These are phyloP conservation scores for Alternaria novae-zelandiae DNA, from an alignment of 2,329 filamentous ascomycete genomes.

Conservation along the genomic window DNA sequence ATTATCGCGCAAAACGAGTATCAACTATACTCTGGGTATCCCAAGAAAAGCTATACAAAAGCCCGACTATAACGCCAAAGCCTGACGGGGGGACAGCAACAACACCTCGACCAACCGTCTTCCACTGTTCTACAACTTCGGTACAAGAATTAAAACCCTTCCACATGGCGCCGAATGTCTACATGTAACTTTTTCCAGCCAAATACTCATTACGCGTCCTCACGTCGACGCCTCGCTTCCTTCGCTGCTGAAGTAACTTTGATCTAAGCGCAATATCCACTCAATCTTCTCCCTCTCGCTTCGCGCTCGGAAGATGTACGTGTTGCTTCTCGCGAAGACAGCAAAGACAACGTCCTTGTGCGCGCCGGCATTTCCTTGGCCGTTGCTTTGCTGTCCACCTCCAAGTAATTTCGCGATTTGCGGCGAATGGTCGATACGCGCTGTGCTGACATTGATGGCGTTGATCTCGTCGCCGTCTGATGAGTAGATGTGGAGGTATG, in stretches of 20 bases:
- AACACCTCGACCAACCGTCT: background rate
- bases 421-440: constrained; percentile 89
- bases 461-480: constrained; percentile 89
- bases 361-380: constrained; percentile 11
- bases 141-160: background rate
- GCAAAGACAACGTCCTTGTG: constrained; percentile 78
- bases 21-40: constrained; percentile 16
- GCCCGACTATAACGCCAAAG: constrained; percentile 3
- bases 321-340: constrained; percentile 92
- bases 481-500: constrained; percentile 90
- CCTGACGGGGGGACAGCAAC: background rate
- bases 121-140: background rate
- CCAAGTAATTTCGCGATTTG: constrained; percentile 78
- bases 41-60: constrained; percentile 11
- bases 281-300: constrained; percentile 93
- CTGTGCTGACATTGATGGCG: constrained; percentile 86
- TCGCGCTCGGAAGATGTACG: constrained; percentile 89
- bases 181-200: background rate
- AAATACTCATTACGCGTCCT: background rate
- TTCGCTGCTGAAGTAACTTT: constrained; percentile 66
- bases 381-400: constrained; percentile 41
- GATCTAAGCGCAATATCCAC: constrained; percentile 95
- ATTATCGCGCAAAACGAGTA: constrained; percentile 13
- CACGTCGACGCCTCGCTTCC: constrained; percentile 20
- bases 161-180: background rate